Base-by-base conservation (phyloP, 208 protist species). In the Wallacemonas sp. region DNA sequence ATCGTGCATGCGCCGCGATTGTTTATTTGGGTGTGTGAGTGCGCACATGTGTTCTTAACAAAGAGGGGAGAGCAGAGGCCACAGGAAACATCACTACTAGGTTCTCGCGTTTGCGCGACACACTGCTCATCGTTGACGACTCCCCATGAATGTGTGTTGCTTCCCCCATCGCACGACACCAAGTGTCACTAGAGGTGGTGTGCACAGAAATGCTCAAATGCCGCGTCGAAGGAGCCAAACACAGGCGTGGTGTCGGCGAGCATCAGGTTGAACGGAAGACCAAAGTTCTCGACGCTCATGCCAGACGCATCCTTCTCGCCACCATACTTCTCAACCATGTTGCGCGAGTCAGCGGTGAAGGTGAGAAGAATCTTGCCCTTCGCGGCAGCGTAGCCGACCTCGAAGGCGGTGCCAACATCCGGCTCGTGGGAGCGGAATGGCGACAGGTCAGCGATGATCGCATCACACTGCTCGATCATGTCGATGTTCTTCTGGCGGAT, bases 231-330 rank as follows among this genome's bases (percentile, higher is more conserved):
- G 9, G 84, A 88, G 38, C 54, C 54, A 44, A 90, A 91, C 8
- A 94, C 70, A 8, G 67, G 49, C 19, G 72, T 80, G 0, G 68
- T 78, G 48, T 91, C 82, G n/a, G 57, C 44, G 0, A 94, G 77
- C 87, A 94, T 94, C 14, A 94, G 68, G 61, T 94, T 94, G 64
- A 92, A 92, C 9, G 88, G 88, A 29, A 94, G 73, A 0, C 70
- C 69, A 60, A 94, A 94, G 47, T 89, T 64, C 63, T 94, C 85
- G 21, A 92, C 78, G 6, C 21, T 56, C 21, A 80, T 52, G 6
- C 85, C 85, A 27, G 81, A 61, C 21, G 56, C 54, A 54, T 89
- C 83, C 52, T 63, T 70, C 2, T 33, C 27, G 23, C 75, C 69
- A 21, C 76, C 81, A 56, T 94, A 94, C 68, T 85, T 87, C 38